Conservation (phyloP, 768 basidiomycete genomes). For the Lactifluus echinatus region DNA sequence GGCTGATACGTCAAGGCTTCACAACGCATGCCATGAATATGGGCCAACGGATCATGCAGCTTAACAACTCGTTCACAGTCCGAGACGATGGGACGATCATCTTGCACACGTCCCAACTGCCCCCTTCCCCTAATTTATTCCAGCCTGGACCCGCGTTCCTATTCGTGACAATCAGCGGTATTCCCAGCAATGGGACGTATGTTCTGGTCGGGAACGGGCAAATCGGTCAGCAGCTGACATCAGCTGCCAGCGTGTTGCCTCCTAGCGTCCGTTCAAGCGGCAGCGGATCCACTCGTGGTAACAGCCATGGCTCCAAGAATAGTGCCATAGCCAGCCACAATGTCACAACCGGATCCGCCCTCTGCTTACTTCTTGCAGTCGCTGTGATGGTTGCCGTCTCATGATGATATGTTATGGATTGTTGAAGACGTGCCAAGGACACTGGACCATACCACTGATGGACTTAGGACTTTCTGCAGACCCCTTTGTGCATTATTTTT, state of each 20-base stretch:
- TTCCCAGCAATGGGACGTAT: neutral
- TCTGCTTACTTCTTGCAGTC: neutral
- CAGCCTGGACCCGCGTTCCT: conserved; percentile 6
- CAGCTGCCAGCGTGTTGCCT: neutral
- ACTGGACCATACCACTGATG: no score
- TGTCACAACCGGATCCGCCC: neutral
- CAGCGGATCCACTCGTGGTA: neutral
- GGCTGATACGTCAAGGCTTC: conserved; percentile 3
- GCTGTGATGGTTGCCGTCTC: neutral
- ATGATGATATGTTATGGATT: neutral
- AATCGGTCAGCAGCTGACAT: neutral
- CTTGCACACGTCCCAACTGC: neutral
- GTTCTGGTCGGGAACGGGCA: neutral
- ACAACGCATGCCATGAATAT: conserved; percentile 6
- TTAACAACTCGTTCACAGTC: neutral
- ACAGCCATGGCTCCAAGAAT: neutral
- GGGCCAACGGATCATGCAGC: conserved; percentile 5
- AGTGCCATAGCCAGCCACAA: neutral
- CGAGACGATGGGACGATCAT: neutral
- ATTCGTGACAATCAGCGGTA: conserved; percentile 1
- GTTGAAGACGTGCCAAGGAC: neutral
- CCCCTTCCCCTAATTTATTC: neutral
- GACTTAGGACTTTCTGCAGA: no score
- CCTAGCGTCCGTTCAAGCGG: neutral
- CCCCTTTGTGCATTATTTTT: no score